Conservation (phyloP, 257 asterid species). For the Penstemon eatonii region DNA sequence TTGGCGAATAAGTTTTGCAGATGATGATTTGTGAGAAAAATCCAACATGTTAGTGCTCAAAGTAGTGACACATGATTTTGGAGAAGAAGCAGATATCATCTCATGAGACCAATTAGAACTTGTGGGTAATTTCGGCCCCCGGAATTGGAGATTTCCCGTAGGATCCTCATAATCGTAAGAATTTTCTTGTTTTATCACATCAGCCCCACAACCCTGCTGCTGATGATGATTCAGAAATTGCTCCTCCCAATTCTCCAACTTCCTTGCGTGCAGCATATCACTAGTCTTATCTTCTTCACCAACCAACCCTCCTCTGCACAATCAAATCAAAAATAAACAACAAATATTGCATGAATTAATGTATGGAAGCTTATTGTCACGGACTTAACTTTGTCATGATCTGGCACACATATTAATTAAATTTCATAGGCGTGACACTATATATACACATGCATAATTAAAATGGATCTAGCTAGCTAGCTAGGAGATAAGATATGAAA, state of each 20-base stretch:
- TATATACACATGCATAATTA: slow-evolving; percentile 6
- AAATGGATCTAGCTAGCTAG: not conserved
- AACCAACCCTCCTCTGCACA: slow-evolving; percentile 59
- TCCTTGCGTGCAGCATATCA: slow-evolving; percentile 39
- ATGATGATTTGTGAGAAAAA: slow-evolving; percentile 44
- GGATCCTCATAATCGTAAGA: slow-evolving; percentile 25
- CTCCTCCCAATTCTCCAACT: slow-evolving; percentile 58
- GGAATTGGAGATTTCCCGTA: slow-evolving; percentile 1
- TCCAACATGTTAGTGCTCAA: slow-evolving; percentile 52
- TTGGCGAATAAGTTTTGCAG: slow-evolving; percentile 31
- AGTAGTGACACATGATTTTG: slow-evolving; percentile 53
- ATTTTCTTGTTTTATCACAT: slow-evolving; percentile 37
- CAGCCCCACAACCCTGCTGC: too few species aligned
- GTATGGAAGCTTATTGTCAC: too few species aligned
- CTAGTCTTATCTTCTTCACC: slow-evolving; percentile 51
- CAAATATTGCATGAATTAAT: not conserved
- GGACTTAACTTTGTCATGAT: too few species aligned
- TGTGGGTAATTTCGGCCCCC: not conserved
- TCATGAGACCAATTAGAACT: slow-evolving; percentile 36
- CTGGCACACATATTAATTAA: too few species aligned
- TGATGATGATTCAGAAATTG: slow-evolving; percentile 42
- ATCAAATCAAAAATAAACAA: slow-evolving; percentile 1
- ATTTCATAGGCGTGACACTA: not conserved
- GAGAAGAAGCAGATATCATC: slow-evolving; percentile 48
- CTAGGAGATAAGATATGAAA: slow-evolving; percentile 20